Base-by-base conservation (phyloP, 2,329 filamentous ascomycete species). In the Xylaria sp. region DNA sequence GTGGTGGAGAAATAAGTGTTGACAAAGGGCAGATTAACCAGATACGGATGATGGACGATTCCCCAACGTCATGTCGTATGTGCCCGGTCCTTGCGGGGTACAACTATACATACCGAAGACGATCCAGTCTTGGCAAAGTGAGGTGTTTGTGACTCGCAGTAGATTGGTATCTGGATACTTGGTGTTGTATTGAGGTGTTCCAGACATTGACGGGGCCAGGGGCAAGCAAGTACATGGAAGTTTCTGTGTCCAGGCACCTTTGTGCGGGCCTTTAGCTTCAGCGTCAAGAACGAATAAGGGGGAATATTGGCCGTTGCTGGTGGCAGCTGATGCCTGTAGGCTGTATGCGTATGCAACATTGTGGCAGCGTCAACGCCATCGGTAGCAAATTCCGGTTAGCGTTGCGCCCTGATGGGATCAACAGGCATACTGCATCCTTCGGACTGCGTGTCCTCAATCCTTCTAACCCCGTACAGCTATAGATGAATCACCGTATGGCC, bases 341-440 rank as follows among this genome's bases (percentile, higher is more conserved):
- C 27, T 31, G 10, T 6, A 25, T 20, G 44, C 31, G 38, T 27
- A 44, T 63, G 53, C 61, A 58, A 36, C 38, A 47, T 27, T 57
- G 59, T 15, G 44, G 55, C 44, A 38, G 49, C 53, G 33, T 61
- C 58, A 39, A 54, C 39, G 67, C 59, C 64, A 42, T 69, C 65
- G 68, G 68, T 69, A 63, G 62, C 50, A 29, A 66, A 38, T 66
- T 70, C 65, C 50, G 65, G 68, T 58, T 70, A 70, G 68, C 68
- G 68, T 55, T 54, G 65, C 44, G 38, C 56, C 56, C 31, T 36
- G 45, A 33, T 42, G 9, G 65, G 27, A 58, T 65, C 56, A 53
- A 56, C 44, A 42, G 51, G 49, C 55, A 25, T 50, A 42, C 56
- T 61, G 56, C 51, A 65, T 65, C 65, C 65, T 65, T 67, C 45